phyloP scores from a whole-genome alignment of 441 rosid species.

The Hura crepitans region DNA sequence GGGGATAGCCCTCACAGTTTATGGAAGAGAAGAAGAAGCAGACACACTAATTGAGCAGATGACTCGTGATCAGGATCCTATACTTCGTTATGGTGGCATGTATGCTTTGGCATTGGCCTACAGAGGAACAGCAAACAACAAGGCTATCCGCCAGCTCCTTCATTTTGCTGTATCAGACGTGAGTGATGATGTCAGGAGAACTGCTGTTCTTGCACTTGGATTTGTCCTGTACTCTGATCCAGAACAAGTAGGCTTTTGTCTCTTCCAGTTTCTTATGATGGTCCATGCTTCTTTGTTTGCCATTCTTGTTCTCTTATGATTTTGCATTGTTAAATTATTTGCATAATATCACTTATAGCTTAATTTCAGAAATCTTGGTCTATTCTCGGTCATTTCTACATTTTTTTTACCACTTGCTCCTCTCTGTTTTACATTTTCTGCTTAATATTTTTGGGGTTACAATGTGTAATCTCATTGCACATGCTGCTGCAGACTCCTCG shows the following conservation, averaged over 20 bases:
- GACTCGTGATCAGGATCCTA: slow-evolving; percentile 96
- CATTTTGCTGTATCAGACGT: slow-evolving; percentile 98
- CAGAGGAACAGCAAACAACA: slow-evolving; percentile 95
- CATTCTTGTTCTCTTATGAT: neutral
- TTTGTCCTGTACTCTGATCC: slow-evolving; percentile 95
- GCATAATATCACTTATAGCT: neutral
- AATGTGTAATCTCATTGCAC: slow-evolving; percentile 17
- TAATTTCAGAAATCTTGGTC: neutral
- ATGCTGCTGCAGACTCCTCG: slow-evolving; percentile 72
- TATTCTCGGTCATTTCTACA: neutral
- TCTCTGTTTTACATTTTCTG: neutral
- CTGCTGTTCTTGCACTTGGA: slow-evolving; percentile 95
- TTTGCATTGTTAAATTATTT: neutral
- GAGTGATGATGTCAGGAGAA: slow-evolving; percentile 95
- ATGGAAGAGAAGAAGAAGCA: slow-evolving; percentile 96
- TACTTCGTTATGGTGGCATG: slow-evolving; percentile 97
- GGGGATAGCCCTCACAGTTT: slow-evolving; percentile 90
- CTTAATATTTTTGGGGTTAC: neutral
- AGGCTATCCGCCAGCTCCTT: slow-evolving; percentile 92
- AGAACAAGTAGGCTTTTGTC: slow-evolving; percentile 61
- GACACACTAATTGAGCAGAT: slow-evolving; percentile 95
- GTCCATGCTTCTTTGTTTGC: neutral
- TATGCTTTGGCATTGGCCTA: slow-evolving; percentile 94
- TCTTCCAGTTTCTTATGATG: neutral
- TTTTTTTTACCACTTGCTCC: neutral